Evolutionary conservation across 208 protist genomes (phyloP).

Genomic region (Trypanosomatidae sp.): DNA sequence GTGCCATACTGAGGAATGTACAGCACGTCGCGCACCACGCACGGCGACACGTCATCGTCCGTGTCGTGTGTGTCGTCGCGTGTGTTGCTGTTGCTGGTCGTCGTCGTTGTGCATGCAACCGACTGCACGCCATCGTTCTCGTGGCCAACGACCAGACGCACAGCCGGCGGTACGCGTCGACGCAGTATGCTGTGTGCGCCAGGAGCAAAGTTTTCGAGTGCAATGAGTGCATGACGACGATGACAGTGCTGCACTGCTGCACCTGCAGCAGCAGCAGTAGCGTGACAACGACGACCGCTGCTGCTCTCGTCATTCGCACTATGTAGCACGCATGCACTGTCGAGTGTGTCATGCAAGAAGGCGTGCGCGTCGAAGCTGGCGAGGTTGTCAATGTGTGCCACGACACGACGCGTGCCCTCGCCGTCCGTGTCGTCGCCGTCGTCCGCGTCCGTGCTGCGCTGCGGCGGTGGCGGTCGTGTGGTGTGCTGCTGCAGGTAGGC

Average conservation of each 20-base stretch:
- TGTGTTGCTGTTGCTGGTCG: too few relatives aligned
- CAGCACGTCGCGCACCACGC: too few relatives aligned
- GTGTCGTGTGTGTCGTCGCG: too few relatives aligned
- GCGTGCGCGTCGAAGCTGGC: too few relatives aligned
- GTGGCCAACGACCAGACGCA: slow-evolving; percentile 63
- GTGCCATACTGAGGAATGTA: slow-evolving; percentile 86
- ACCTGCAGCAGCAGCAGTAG: not conserved
- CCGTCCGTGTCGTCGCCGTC: not conserved
- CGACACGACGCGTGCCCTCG: not conserved
- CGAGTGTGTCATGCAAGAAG: not conserved
- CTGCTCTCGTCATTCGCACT: not conserved
- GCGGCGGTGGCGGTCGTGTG: not conserved
- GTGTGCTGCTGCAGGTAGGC: slow-evolving; percentile 24
- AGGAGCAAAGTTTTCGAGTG: slow-evolving; percentile 68
- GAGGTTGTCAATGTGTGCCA: too few relatives aligned
- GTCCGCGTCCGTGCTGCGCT: not conserved
- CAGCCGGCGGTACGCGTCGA: slow-evolving; percentile 14
- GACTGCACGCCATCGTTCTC: slow-evolving; percentile 66
- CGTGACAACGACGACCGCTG: not conserved
- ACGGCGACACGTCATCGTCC: too few relatives aligned
- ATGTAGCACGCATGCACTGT: not conserved
- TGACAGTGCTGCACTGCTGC: not conserved
- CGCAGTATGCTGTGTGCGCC: slow-evolving; percentile 49
- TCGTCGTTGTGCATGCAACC: too few relatives aligned
- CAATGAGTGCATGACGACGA: slow-evolving; percentile 24